A percentile compares a stretch with the other conserved stretches of the same genome.
phyloP scores from a whole-genome alignment of 495 filamentous ascomycete species.

The Aspergillus affinis region DNA sequence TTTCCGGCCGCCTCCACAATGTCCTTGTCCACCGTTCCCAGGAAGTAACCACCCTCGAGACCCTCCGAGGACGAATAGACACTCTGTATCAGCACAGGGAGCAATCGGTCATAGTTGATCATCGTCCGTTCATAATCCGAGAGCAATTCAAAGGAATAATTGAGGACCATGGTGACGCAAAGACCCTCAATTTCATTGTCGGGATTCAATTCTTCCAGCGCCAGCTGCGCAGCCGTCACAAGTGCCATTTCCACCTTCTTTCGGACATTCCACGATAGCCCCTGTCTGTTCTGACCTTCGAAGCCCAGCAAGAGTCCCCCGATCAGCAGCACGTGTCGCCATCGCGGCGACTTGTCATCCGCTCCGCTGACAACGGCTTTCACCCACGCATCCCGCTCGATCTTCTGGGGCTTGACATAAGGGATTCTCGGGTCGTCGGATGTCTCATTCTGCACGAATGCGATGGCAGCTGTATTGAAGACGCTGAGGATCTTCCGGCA shows the following conservation, averaged over 20 bases:
- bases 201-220: slow-evolving; percentile 55
- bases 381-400: slow-evolving; percentile 73
- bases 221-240: slow-evolving; percentile 74
- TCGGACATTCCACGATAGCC: slow-evolving; percentile 60
- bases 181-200: slow-evolving; percentile 56
- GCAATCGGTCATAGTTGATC: slow-evolving; percentile 73
- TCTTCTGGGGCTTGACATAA: slow-evolving; percentile 44
- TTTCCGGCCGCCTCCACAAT: slow-evolving; percentile 60
- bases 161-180: slow-evolving; percentile 70
- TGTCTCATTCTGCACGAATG: slow-evolving; percentile 58
- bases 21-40: slow-evolving; percentile 75
- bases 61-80: slow-evolving; percentile 71
- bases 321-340: slow-evolving; percentile 83
- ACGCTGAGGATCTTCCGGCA: slow-evolving; percentile 78
- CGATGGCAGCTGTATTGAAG: slow-evolving; percentile 79
- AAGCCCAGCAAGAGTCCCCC: slow-evolving; percentile 81
- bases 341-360: slow-evolving; percentile 78
- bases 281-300: slow-evolving; percentile 63
- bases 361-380: slow-evolving; percentile 79
- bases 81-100: slow-evolving; percentile 68
- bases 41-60: slow-evolving; percentile 78
- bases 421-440: slow-evolving; percentile 39
- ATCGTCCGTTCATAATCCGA: slow-evolving; percentile 53
- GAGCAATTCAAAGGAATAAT: slow-evolving; percentile 75
- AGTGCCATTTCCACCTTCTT: slow-evolving; percentile 75